Evolutionary conservation across 805 yeast genomes (phyloP).

Genomic region (Spathaspora girioi): DNA sequence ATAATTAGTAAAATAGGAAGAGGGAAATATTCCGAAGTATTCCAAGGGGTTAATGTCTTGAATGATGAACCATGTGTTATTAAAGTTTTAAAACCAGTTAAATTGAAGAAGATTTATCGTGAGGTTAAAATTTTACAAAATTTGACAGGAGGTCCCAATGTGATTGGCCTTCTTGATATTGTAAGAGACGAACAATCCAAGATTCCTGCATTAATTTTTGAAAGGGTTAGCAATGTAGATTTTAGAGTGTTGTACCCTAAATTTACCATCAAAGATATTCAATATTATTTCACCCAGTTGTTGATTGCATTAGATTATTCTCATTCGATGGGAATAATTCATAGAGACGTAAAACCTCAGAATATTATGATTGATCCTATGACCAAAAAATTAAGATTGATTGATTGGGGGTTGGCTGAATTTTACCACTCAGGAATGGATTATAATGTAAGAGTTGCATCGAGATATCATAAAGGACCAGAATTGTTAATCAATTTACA

Average conservation of each 20-base stretch:
- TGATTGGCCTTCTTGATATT: conserved; percentile 72
- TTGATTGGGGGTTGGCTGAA: conserved; percentile 96
- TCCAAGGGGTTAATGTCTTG: conserved; percentile 72
- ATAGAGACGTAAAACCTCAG: conserved; percentile 93
- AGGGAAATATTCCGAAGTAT: conserved; percentile 95
- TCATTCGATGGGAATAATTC: conserved; percentile 95
- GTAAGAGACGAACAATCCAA: conserved; percentile 76
- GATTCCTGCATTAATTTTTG: conserved; percentile 86
- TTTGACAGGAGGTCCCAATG: conserved; percentile 79
- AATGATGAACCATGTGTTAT: conserved; percentile 68
- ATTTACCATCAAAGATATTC: conserved; percentile 70
- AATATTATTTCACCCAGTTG: conserved; percentile 77
- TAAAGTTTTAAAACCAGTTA: conserved; percentile 89
- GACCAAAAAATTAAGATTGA: conserved; percentile 65
- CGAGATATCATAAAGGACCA: conserved; percentile 91
- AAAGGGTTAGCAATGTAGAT: conserved; percentile 77
- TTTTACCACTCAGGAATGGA: conserved; percentile 87
- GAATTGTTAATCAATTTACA: conserved; percentile 82
- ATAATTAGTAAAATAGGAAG: conserved; percentile 82
- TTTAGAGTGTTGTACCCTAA: conserved; percentile 78
- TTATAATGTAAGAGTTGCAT: conserved; percentile 90
- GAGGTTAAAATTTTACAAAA: conserved; percentile 87
- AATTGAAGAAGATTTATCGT: conserved; percentile 84
- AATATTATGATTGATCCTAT: conserved; percentile 92
- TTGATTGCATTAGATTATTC: conserved; percentile 83